Evolutionary conservation across 306 rosid genomes (phyloP), one percentile per base, ranked within the genome.

Genomic region (Pyrus communis): DNA sequence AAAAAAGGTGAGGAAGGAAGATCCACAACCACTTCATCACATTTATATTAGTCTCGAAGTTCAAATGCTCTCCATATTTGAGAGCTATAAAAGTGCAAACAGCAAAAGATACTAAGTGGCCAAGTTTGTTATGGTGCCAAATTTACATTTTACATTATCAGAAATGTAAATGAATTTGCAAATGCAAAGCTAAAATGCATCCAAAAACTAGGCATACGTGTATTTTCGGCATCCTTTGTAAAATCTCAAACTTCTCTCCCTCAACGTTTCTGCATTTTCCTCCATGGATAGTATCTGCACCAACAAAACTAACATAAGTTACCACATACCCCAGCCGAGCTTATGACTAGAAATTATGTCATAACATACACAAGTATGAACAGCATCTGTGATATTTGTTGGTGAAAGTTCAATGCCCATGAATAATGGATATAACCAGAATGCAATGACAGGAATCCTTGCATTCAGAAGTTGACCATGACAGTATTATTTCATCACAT

Each of bases 201-300:
- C 22, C 38, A 45, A 27, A 77, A 28, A 64, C 63, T 61, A 43
- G 51, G 86, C 99, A 57, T 96, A 96, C 99, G 99, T 96, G 86
- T 96, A 96, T 85, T 92, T 96, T 86, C 99, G 89, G 82, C 98
- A 91, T 80, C 99, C 99, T 90, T 96, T 96, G 87, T 87, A 89
- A 84, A 96, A 96, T 81, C 79, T 96, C 72, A 92, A 86, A 79
- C 98, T 87, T 85, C 99, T 91, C 78, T 96, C 99, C 84, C 99
- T 83, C 86, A 96, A 81, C 68, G 93, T 89, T 77, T 96, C 99
- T 9, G 98, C 97, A 87, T 97, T 86, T 81, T 96, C 99, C 94
- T 96, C 99, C 97, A 96, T 79, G 89, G 96, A 42, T 70, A 91
- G 99, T 69, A 96, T 96, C 99, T 96, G 97, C 77, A 79, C 77